Percentiles rank a stretch among this genome's conserved stretches.
Conservation (phyloP, 805 yeast species). For the Spathaspora hagerdaliae region DNA sequence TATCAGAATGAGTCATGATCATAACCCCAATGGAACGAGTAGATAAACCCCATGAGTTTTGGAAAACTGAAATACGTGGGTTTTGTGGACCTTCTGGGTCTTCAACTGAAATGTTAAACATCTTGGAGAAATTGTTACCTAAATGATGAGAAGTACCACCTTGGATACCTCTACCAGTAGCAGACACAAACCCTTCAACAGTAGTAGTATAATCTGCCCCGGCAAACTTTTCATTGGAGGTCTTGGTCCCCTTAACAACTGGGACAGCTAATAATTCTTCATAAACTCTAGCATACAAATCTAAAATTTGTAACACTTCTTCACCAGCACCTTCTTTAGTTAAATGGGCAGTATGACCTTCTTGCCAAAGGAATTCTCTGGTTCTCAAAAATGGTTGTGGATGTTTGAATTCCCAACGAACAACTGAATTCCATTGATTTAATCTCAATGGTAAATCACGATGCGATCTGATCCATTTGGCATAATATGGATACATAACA, state of each 20-base stretch:
- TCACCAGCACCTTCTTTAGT: slow-evolving; percentile 73
- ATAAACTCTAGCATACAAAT: slow-evolving; percentile 79
- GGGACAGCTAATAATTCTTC: slow-evolving; percentile 96
- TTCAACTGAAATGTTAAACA: slow-evolving; percentile 95
- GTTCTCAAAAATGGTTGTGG: slow-evolving; percentile 99
- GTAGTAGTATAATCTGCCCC: slow-evolving; percentile 97
- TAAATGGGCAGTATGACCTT: slow-evolving; percentile 97
- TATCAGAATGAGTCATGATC: slow-evolving; percentile 98
- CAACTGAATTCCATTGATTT: slow-evolving; percentile 99
- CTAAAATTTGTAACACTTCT: slow-evolving; percentile 85
- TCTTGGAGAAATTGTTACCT: slow-evolving; percentile 97
- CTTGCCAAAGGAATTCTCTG: slow-evolving; percentile 99
- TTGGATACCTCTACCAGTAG: slow-evolving; percentile 99
- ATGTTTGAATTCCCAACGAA: slow-evolving; percentile 99
- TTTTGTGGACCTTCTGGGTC: slow-evolving; percentile 88
- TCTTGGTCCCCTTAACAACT: slow-evolving; percentile 89
- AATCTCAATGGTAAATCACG: slow-evolving; percentile 94
- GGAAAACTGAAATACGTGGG: slow-evolving; percentile 86
- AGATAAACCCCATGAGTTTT: slow-evolving; percentile 98
- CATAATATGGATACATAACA: slow-evolving; percentile 98
- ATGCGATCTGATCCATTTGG: slow-evolving; percentile 98
- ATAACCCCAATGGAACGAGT: slow-evolving; percentile 99
- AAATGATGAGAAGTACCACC: slow-evolving; percentile 98
- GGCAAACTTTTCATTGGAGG: slow-evolving; percentile 97
- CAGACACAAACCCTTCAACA: slow-evolving; percentile 93